phyloP scores from a whole-genome alignment of 2,329 filamentous ascomycete species.

The Neonectria sp. region DNA sequence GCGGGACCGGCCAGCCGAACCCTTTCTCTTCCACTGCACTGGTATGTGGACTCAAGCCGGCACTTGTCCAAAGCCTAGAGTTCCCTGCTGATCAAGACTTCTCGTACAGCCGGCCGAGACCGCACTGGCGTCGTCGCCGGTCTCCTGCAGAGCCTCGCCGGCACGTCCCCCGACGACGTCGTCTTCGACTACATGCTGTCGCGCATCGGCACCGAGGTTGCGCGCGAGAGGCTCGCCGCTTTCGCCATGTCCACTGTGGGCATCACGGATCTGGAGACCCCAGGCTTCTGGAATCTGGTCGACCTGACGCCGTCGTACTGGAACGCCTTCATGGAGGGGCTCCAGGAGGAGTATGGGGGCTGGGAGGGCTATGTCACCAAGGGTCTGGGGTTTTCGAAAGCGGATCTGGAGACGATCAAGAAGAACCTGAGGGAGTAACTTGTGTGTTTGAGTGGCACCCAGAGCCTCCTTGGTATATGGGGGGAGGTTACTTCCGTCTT shows the following conservation, averaged over 20 bases:
- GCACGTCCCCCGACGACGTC: conserved; percentile 59
- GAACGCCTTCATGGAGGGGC: conserved; percentile 60
- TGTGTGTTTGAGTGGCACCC: too few species aligned
- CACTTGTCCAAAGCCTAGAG: neutral
- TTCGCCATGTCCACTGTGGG: conserved; percentile 58
- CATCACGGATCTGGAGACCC: conserved; percentile 54
- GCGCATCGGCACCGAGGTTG: conserved; percentile 67
- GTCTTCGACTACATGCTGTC: conserved; percentile 68
- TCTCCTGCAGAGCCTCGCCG: conserved; percentile 66
- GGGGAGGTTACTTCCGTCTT: neutral
- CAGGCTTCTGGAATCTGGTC: conserved; percentile 65
- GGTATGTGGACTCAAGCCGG: conserved; percentile 54
- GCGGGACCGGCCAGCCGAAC: conserved; percentile 60
- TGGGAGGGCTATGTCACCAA: conserved; percentile 64
- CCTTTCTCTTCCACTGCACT: conserved; percentile 69
- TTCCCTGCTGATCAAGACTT: neutral
- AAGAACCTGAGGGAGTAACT: conserved; percentile 55
- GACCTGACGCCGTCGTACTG: conserved; percentile 62
- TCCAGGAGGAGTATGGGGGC: conserved; percentile 62
- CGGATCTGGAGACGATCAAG: conserved; percentile 64
- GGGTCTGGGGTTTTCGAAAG: conserved; percentile 61
- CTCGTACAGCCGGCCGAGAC: conserved; percentile 64
- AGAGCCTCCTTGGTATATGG: too few species aligned
- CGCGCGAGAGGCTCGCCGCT: conserved; percentile 62
- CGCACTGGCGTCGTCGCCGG: conserved; percentile 67